A percentile compares a stretch with the other conserved stretches of the same genome.
phyloP scores from a whole-genome alignment of 2,329 filamentous ascomycete species.

The Ciborinia camelliae region DNA sequence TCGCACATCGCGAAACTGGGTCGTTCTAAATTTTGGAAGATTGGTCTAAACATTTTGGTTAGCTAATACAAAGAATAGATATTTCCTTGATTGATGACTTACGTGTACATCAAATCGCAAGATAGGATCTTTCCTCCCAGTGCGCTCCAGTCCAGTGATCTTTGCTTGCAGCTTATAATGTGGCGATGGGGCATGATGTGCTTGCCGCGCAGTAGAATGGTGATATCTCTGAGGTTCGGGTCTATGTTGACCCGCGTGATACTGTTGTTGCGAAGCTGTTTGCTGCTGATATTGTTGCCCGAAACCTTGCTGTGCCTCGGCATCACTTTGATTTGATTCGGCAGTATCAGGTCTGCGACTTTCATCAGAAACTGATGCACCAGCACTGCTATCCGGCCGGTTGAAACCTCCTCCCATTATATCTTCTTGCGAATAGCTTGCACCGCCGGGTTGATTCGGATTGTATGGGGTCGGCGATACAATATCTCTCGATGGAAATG shows the following conservation, averaged over 20 bases:
- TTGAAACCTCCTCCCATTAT: constrained; percentile 29
- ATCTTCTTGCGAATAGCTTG: constrained; percentile 33
- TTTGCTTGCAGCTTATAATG: constrained; percentile 89
- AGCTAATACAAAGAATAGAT: constrained; percentile 18
- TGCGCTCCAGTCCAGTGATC: constrained; percentile 88
- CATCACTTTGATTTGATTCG: constrained; percentile 30
- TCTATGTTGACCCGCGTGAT: constrained; percentile 38
- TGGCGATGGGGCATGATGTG: constrained; percentile 49
- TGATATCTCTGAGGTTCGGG: constrained; percentile 38
- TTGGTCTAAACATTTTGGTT: constrained; percentile 66
- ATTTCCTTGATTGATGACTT: constrained; percentile 40
- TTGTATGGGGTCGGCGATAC: constrained; percentile 34
- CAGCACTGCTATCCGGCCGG: constrained; percentile 32
- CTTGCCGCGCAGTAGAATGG: constrained; percentile 35
- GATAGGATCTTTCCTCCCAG: constrained; percentile 92
- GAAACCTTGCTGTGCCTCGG: constrained; percentile 37
- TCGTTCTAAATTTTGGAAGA: constrained; percentile 95
- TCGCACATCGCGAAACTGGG: constrained; percentile 95
- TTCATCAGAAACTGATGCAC: constrained; percentile 32
- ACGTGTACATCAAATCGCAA: constrained; percentile 96
- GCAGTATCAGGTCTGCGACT: constrained; percentile 34
- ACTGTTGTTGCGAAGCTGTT: constrained; percentile 25
- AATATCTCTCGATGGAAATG: constrained; percentile 31
- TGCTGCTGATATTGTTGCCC: constrained; percentile 34
- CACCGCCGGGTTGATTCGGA: constrained; percentile 23